Base-by-base conservation (phyloP, 108 stramenopile species). In the Nitzschia inconspicua region DNA sequence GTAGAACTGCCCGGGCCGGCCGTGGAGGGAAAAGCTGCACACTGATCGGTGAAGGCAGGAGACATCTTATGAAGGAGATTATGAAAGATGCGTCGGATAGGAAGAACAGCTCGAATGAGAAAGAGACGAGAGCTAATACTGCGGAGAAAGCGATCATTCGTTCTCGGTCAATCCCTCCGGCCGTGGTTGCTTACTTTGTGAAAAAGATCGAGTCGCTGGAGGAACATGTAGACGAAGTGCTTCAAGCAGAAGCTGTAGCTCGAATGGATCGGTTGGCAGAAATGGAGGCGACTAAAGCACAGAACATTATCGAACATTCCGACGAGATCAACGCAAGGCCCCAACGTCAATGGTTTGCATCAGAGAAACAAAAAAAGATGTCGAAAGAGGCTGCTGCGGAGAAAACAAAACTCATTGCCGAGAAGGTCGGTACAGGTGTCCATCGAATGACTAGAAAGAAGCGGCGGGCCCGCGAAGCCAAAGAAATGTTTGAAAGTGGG, bases 1-100 rank as follows among this genome's bases (percentile, higher is more conserved):
- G 98, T 4, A 79, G 98, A 19, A 98, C 97, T 16, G 99, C 97
- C 7, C 80, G 99, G 31, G 96, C 98, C 6, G 99, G 98, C 22
- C 77, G 97, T 30, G 84, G 85, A 20, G 98, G 98, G 18, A 72
- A 76, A 26, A 73, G 90, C 26, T 96, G 98, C 50, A 98, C 97
- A 16, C 73, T 99, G 25, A 96, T 97, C 30, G 94, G 96, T 23
- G 93, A 94, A 70, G 93, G 93, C 7, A 63, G 93, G 16, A 57
- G 93, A 56, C 79, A 86, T 60, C 50, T 94, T 57, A 94, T 94
- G 93, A 94, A 94, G 46, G 88, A 85, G 26, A 78, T 94, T 7
- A 90, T 94, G 54, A 88, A 89, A 58, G 93, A 94, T 58, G 93
- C 89, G 0, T 76, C 79, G 22, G 76, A 83, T 20, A 90, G 88